Evolutionary conservation across 208 protist species (phyloP).

Genomic region (Histomonas meleagridis): DNA sequence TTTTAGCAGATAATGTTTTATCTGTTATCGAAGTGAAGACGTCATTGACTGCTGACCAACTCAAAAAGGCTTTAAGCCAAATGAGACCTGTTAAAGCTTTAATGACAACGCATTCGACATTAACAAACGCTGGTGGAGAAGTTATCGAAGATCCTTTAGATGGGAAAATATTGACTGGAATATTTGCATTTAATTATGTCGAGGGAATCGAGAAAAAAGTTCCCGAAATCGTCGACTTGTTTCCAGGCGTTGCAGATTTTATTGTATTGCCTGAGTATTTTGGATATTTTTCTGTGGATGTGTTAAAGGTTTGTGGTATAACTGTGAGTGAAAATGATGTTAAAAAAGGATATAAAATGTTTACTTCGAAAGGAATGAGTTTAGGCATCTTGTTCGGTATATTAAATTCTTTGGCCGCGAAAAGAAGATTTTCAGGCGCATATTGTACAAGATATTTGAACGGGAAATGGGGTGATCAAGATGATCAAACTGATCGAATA

Average conservation of each 20-base stretch:
- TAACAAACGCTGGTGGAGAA: not conserved
- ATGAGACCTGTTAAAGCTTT: not conserved
- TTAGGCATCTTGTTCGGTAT: not conserved
- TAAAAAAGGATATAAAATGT: not conserved
- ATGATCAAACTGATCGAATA: no score
- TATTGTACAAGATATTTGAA: not conserved
- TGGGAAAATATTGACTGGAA: not conserved
- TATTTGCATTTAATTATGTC: not conserved
- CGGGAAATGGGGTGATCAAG: not conserved
- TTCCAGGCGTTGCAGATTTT: not conserved
- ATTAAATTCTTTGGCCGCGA: not conserved
- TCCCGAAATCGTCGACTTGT: not conserved
- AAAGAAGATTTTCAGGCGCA: not conserved
- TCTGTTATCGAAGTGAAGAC: slow-evolving; percentile 27
- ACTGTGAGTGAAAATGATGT: not conserved
- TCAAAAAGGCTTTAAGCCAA: not conserved
- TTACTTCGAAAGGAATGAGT: not conserved
- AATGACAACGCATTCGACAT: not conserved
- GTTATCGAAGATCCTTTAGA: not conserved
- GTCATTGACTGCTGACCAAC: not conserved
- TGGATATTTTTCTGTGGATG: not conserved
- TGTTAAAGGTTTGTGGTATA: not conserved
- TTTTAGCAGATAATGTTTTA: not conserved
- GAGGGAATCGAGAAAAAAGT: not conserved
- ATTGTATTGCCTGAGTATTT: not conserved